Evolutionary conservation across 208 protist species (phyloP), one percentile per base, ranked within the genome.

Genomic region (Acanthamoeba castellanii): DNA sequence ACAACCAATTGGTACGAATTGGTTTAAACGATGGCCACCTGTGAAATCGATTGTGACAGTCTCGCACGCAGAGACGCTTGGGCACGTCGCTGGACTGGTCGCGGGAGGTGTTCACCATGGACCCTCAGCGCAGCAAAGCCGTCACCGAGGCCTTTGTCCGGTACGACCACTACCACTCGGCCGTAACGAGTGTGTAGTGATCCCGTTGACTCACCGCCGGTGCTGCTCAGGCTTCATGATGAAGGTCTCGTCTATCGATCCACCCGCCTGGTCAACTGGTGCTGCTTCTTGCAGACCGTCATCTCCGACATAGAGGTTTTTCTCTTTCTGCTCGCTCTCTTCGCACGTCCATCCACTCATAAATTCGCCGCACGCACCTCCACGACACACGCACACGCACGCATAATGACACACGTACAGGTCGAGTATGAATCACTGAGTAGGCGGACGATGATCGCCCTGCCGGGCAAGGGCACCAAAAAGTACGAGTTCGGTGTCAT

Each of bases 221-320:
- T 1, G 59, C 14, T 18, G 59, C 2, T 13, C 37, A 84, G 74
- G 47, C 95, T 99, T 85, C 98, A 99, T 97, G 98, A 99, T 68
- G 97, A 99, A 76, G 99, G 98, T 22, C 81, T 99, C 7, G 99
- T 99, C 91, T 99, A 99, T 96, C 97, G 99, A 72, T 97, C 97
- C n/a, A 99, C 98, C 18, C 97, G 99, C n/a, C 97, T 99, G 9
- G 99, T 99, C 76, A 99, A 99, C 98, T 99, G 99, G 99, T 99
- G 98, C 96, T 99, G 98, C 95, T 89, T 97, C 45, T 97, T 99
- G 47, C 98, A 99, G 96, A 99, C 99, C 66, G 99, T 99, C 82
- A 99, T 99, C 95, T 99, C 99, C 32, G 99, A 99, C 96, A 98
- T 99, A 18, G 99, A 99, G 98, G 99, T 99, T 25, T 98, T 99